phyloP scores from a whole-genome alignment of 306 rosid genomes.

The Dryas octopetala region DNA sequence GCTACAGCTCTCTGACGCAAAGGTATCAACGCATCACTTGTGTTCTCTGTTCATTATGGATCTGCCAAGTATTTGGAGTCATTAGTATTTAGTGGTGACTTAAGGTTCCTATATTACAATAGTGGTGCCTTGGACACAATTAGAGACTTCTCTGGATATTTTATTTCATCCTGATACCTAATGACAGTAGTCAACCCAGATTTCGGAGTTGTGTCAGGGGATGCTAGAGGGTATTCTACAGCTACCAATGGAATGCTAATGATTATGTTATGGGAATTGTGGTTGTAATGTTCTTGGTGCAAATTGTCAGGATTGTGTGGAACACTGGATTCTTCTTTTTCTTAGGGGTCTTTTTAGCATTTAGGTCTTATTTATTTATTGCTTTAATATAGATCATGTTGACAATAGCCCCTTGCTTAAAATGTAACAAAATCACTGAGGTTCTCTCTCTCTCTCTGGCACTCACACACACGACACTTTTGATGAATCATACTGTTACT shows the following conservation, averaged over 20 bases:
- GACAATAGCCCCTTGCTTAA: neutral
- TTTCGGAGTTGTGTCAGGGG: slow-evolving; percentile 19
- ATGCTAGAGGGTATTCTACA: neutral
- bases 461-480: neutral
- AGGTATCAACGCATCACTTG: slow-evolving; percentile 43
- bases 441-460: neutral
- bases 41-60: no score
- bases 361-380: neutral
- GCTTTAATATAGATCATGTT: neutral
- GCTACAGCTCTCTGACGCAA: slow-evolving; percentile 74
- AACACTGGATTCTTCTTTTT: neutral
- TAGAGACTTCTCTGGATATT: slow-evolving; percentile 11
- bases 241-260: slow-evolving; percentile 7
- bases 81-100: no score
- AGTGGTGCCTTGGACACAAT: neutral
- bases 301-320: neutral
- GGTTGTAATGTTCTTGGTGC: slow-evolving; percentile 3
- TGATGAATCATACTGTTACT: slow-evolving; percentile 5
- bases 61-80: no score
- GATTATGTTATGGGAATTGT: neutral
- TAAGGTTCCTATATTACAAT: no score
- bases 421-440: neutral
- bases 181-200: slow-evolving; percentile 11
- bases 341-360: neutral
- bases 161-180: slow-evolving; percentile 5